Conservation (phyloP, 371 early-diverging fungal species). For the Mucor lusitanicus region DNA sequence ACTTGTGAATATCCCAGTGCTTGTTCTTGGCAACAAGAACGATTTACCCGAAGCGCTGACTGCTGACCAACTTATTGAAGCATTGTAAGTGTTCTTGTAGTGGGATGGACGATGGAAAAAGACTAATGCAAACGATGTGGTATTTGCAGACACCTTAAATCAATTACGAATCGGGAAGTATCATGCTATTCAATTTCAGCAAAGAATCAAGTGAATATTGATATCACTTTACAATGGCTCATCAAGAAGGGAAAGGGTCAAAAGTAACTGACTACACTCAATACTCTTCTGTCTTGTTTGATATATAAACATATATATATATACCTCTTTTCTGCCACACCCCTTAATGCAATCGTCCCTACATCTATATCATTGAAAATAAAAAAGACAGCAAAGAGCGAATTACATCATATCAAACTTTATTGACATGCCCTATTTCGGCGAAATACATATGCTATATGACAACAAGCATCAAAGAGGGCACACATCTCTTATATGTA, state of each 20-base stretch:
- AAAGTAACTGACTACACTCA: conserved; percentile 35
- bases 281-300: background rate
- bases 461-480: background rate
- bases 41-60: conserved; percentile 91
- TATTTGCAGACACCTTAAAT: conserved; percentile 71
- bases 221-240: conserved; percentile 96
- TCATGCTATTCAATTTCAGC: conserved; percentile 99
- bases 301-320: background rate
- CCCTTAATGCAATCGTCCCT: background rate
- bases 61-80: conserved; percentile 92
- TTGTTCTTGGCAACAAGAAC: conserved; percentile 99
- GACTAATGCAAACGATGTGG: background rate
- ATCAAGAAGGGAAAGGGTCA: conserved; percentile 79
- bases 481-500: background rate
- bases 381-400: background rate
- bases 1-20: conserved; percentile 90
- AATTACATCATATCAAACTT: background rate
- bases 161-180: conserved; percentile 94
- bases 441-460: background rate
- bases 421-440: background rate
- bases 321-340: background rate
- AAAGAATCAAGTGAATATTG: conserved; percentile 97
- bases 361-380: background rate
- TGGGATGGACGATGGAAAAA: background rate
- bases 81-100: conserved; percentile 59